A percentile compares a stretch with the other conserved stretches of the same genome.
Evolutionary conservation across 2,329 filamentous ascomycete genomes (phyloP).

Genomic region (Parafenestella ontariensis): DNA sequence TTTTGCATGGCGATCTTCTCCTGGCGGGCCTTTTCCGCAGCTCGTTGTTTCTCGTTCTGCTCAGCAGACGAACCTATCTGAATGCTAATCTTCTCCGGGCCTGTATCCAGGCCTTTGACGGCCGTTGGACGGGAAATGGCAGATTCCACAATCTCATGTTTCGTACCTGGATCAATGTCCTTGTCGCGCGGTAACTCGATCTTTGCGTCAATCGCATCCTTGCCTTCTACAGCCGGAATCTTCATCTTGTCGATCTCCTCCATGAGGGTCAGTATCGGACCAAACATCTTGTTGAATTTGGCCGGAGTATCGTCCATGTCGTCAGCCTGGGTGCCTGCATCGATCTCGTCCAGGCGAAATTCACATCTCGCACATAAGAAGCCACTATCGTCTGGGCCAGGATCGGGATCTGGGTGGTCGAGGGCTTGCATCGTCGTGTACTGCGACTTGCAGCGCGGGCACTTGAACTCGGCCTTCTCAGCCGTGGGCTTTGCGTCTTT

Average conservation of each 20-base stretch:
- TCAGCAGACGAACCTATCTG: constrained; percentile 72
- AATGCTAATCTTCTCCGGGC: constrained; percentile 72
- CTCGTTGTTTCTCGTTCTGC: constrained; percentile 70
- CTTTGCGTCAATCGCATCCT: constrained; percentile 69
- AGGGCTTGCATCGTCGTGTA: constrained; percentile 92
- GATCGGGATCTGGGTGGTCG: constrained; percentile 69
- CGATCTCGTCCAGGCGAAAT: constrained; percentile 57
- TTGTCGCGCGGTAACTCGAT: constrained; percentile 71
- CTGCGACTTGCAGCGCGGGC: constrained; percentile 79
- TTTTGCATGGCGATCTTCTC: constrained; percentile 73
- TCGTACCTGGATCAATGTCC: constrained; percentile 67
- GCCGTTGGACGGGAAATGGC: constrained; percentile 66
- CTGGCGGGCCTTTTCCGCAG: constrained; percentile 69
- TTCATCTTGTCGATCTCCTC: constrained; percentile 77
- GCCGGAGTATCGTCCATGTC: constrained; percentile 51
- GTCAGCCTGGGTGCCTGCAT: constrained; percentile 35
- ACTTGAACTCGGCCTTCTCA: constrained; percentile 93
- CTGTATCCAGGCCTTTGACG: constrained; percentile 71
- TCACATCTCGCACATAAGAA: constrained; percentile 87
- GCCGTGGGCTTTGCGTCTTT: constrained; percentile 76
- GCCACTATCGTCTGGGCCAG: constrained; percentile 57
- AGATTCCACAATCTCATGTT: constrained; percentile 65
- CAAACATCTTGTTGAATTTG: constrained; percentile 76
- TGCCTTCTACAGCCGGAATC: constrained; percentile 76
- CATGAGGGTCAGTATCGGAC: constrained; percentile 77